Base-by-base conservation (phyloP, 257 asterid genomes). In the Ballota nigra region DNA sequence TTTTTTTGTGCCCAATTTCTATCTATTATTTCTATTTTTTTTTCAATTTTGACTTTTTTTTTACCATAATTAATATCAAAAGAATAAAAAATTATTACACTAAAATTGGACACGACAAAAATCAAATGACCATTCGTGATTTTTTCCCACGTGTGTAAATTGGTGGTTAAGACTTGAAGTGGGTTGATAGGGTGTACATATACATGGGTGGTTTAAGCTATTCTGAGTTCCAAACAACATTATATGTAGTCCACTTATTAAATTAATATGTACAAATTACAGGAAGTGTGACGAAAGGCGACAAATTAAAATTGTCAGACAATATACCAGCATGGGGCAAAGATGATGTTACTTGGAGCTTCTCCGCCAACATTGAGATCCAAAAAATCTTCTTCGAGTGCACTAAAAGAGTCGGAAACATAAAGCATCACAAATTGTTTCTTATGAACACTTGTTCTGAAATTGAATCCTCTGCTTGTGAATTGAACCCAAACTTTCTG, bases 221-320 rank as follows among this genome's bases (percentile, higher is more conserved):
- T 41, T 41, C 1, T 13, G 51, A 13, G 18, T 12, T 41, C 18
- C 4, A 43, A 2, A 12, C 51, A 43, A 43, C 19, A 43, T 13
- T 43, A 43, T 13, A 13, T 43, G 52, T 19, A 13, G 6, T 43
- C 52, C 51, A 41, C 18, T 41, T 41, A 41, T 41, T 43, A 43
- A 43, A 5, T 43, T 36, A 28, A 16, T 2, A 8, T 2, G 8
- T 6, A 24, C n/a, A 40, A 38, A 45, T 15, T 58, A 31, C 70
- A 81, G 85, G 85, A 69, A 58, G 19, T 7, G 19, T 74, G 4
- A 10, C 4, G 43, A 61, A 61, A 16, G 75, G 60, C 4, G 80
- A 68, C 22, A 8, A 3, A 6, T 3, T 68, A 1, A 29, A 3
- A 1, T 15, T 68, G 22, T 68, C 72, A 62, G 45, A 47, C 3